These are phyloP conservation scores for Mortierella sp. DNA, from an alignment of 371 early-diverging fungal genomes.

Conservation along the genomic window DNA sequence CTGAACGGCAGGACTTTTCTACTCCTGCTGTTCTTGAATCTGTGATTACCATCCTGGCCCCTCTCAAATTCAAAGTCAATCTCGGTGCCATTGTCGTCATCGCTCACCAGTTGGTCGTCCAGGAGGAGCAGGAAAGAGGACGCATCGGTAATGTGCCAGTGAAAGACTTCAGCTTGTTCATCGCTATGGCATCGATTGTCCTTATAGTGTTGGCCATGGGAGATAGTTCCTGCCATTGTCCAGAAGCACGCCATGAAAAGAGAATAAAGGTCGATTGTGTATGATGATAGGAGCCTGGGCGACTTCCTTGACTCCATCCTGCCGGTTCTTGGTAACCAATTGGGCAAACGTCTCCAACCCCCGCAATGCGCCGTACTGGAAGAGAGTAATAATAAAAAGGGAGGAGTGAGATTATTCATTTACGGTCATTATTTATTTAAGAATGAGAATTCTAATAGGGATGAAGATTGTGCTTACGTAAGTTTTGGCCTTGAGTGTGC, in stretches of 20 bases:
- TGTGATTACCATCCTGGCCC: no score
- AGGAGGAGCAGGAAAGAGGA: slow-evolving; percentile 75
- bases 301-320: slow-evolving; percentile 25
- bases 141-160: slow-evolving; percentile 83
- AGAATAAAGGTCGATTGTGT: slow-evolving; percentile 71
- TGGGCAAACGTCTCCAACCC: slow-evolving; percentile 83
- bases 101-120: slow-evolving; percentile 29
- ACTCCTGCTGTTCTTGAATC: no score
- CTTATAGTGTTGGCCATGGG: slow-evolving; percentile 70
- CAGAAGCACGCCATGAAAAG: slow-evolving; percentile 79
- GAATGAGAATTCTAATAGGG: no score
- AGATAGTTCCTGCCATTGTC: slow-evolving; percentile 84
- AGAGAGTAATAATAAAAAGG: no score
- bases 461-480: no score
- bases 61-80: no score
- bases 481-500: slow-evolving; percentile 27
- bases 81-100: neutral
- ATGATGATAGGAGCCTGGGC: slow-evolving; percentile 65
- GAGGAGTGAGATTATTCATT: no score
- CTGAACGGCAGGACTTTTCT: slow-evolving; percentile 58
- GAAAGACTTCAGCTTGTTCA: slow-evolving; percentile 76
- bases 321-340: slow-evolving; percentile 59
- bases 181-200: slow-evolving; percentile 69
- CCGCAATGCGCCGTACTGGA: slow-evolving; percentile 79
- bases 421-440: no score